Base-by-base conservation (phyloP, 148 eudicot genomes). In the Simmondsia chinensis region DNA sequence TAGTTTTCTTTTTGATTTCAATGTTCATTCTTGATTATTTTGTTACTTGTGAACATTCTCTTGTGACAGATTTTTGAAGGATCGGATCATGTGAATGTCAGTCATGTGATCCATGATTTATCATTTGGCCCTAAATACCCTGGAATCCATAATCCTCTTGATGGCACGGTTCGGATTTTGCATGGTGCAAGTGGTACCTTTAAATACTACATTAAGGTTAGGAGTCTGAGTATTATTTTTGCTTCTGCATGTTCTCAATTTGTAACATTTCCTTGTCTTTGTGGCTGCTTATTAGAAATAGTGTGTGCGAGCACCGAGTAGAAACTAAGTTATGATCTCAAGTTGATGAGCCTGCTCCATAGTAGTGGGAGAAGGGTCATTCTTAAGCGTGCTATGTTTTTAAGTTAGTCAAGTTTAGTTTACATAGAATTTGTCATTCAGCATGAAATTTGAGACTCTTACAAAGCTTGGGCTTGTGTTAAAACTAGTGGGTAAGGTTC, bases 111-210 rank as follows among this genome's bases (percentile, higher is more conserved):
- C 62, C 99, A 86, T 62, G 94, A 93, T 46, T 60, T 93, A 57
- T 86, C 99, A 31, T 93, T 93, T 66, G 99, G 99, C 57, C 96
- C 99, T 36, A 75, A 71, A 56, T 93, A 93, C 65, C 99, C 99
- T 6, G 96, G 96, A 40, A 69, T 82, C 43, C 96, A 86, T 52
- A 93, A 93, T 31, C 99, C 99, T 37, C 94, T 93, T 29, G 99
- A 93, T 58, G 87, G 60, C 43, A 93, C 96, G 25, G 6, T 28
- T 34, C 70, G 99, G 43, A 77, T 82, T 40, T 64, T 93, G 61
- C 99, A 39, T 54, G 94, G 52, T 26, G 20, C 89, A 7, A 82
- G 94, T 66, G 99, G 99, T 46, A 76, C 87, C 49, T 93, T 93
- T 72, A 93, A 93, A 68, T 93, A 93, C 50, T 93, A 93, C 69